phyloP scores from a whole-genome alignment of 2,329 filamentous ascomycete genomes.

The Colletotrichum karsti region DNA sequence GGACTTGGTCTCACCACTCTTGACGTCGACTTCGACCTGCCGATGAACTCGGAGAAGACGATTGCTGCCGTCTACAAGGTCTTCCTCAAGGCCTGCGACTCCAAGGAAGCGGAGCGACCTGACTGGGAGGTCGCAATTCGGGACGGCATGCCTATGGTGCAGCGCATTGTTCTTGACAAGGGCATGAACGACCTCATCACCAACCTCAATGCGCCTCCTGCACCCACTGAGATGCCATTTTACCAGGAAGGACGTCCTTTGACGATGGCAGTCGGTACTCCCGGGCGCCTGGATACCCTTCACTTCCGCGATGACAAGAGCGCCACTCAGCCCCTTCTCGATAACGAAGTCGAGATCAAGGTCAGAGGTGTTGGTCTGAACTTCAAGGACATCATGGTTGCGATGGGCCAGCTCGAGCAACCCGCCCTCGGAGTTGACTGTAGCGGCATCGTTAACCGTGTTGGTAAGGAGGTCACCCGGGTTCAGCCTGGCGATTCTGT shows the following conservation, averaged over 20 bases:
- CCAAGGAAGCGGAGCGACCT: not conserved
- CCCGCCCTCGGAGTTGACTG: not conserved
- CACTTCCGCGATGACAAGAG: not conserved
- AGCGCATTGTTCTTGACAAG: not conserved
- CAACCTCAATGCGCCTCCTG: not conserved
- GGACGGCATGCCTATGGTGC: not conserved
- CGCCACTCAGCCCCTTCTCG: not conserved
- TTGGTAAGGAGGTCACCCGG: not conserved
- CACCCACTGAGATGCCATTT: not conserved
- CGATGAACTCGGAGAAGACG: not conserved
- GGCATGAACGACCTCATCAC: not conserved
- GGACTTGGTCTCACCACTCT: not conserved
- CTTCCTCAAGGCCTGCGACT: not conserved
- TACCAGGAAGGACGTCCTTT: not conserved
- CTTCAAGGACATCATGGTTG: slow-evolving; percentile 1
- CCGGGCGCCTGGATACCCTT: not conserved
- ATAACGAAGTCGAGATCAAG: not conserved
- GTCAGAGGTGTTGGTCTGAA: not conserved
- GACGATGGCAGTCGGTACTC: not conserved
- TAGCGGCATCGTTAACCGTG: not conserved
- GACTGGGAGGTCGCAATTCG: not conserved
- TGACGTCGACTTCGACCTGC: not conserved
- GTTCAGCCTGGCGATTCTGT: not conserved
- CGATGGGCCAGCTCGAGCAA: not conserved
- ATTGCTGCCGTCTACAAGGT: not conserved